phyloP scores from a whole-genome alignment of 2,329 filamentous ascomycete genomes.

The Neopestalotiopsis rosae region DNA sequence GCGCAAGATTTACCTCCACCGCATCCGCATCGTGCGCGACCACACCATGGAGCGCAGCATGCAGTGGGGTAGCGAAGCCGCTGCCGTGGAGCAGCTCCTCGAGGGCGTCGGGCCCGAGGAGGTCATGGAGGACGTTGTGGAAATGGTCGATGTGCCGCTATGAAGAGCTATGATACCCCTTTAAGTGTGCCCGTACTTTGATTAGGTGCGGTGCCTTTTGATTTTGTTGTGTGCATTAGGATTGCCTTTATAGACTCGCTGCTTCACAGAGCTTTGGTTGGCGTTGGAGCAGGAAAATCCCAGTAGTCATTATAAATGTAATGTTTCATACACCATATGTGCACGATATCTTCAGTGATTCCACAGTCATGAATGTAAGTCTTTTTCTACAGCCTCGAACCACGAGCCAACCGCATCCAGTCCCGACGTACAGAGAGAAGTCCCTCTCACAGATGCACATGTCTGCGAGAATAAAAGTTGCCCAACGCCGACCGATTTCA shows the following conservation, averaged over 20 bases:
- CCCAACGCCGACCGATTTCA: conserved; percentile 17
- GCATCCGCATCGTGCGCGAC: conserved; percentile 68
- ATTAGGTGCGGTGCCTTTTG: background rate
- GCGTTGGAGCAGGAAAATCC: background rate
- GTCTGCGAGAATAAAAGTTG: conserved; percentile 14
- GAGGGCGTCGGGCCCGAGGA: conserved; percentile 66
- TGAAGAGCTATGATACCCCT: conserved; percentile 31
- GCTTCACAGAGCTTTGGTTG: background rate
- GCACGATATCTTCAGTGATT: background rate
- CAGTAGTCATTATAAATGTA: background rate
- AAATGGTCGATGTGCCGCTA: conserved; percentile 59
- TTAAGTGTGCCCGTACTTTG: background rate
- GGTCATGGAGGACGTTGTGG: conserved; percentile 69
- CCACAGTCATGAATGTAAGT: conserved; percentile 2
- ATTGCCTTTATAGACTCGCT: background rate
- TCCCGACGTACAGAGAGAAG: background rate
- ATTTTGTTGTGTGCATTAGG: background rate
- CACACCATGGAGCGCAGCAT: conserved; percentile 82
- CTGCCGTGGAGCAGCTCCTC: conserved; percentile 71
- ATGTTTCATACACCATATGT: background rate
- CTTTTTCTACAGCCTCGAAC: background rate
- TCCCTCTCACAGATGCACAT: background rate
- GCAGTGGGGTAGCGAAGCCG: conserved; percentile 86
- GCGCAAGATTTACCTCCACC: conserved; percentile 86
- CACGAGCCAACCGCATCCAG: background rate